Percentiles rank a stretch among this genome's conserved stretches.
These are phyloP conservation scores for Aspergillus bombycis DNA, from an alignment of 2,329 filamentous ascomycete species.

Conservation along the genomic window DNA sequence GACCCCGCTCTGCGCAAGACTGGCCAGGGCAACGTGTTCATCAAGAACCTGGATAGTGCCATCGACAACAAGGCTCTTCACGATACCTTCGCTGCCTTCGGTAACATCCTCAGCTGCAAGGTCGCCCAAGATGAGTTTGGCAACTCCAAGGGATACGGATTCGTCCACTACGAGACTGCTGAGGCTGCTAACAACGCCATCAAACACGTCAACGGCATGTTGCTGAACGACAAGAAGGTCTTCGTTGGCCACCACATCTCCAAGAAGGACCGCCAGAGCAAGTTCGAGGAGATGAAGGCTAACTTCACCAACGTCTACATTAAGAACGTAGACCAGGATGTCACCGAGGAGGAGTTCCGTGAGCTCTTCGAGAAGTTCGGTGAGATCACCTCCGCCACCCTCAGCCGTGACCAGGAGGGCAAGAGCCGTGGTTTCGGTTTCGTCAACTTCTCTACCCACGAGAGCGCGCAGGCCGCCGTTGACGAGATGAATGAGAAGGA, in stretches of 20 bases:
- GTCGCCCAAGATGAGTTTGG: slow-evolving; percentile 96
- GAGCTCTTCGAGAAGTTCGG: slow-evolving; percentile 89
- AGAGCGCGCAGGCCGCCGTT: slow-evolving; percentile 81
- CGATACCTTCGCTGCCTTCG: slow-evolving; percentile 98
- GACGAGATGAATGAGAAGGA: slow-evolving; percentile 91
- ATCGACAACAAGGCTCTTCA: slow-evolving; percentile 99
- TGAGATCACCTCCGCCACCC: slow-evolving; percentile 91
- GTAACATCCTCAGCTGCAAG: slow-evolving; percentile 99
- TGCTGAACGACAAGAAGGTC: slow-evolving; percentile 99
- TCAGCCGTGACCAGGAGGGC: slow-evolving; percentile 84
- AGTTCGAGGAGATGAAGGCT: slow-evolving; percentile 99
- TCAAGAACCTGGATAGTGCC: slow-evolving; percentile 98
- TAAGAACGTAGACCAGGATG: slow-evolving; percentile 90
- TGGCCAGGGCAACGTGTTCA: slow-evolving; percentile 98
- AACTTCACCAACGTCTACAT: slow-evolving; percentile 99
- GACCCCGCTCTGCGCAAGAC: slow-evolving; percentile 99
- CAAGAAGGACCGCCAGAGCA: slow-evolving; percentile 99
- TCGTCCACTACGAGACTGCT: slow-evolving; percentile 99
- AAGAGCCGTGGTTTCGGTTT: slow-evolving; percentile 97
- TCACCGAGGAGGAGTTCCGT: slow-evolving; percentile 92
- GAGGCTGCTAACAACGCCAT: slow-evolving; percentile 96
- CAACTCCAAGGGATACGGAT: slow-evolving; percentile 98
- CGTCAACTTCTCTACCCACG: slow-evolving; percentile 93
- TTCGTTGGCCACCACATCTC: slow-evolving; percentile 99
- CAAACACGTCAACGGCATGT: slow-evolving; percentile 99